These are phyloP conservation scores for Aspergillus phoenicis DNA, from an alignment of 2,329 filamentous ascomycete genomes.

Conservation along the genomic window DNA sequence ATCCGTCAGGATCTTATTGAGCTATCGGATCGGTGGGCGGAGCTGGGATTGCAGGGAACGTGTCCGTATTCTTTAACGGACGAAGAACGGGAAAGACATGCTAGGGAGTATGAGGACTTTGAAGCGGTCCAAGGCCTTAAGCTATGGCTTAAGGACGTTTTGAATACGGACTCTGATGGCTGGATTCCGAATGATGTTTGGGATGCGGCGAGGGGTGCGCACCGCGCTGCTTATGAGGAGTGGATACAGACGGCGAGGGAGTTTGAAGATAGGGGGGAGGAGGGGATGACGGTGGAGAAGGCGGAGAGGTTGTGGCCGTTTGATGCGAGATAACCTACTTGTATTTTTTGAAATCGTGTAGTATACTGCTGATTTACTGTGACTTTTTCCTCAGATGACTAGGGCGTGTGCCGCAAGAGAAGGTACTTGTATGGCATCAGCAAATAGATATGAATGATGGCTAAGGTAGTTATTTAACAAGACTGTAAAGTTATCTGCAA, in stretches of 20 bases:
- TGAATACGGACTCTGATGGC: constrained; percentile 35
- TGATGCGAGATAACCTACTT: constrained; percentile 23
- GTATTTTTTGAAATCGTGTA: too few species aligned
- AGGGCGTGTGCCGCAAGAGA: rapidly evolving
- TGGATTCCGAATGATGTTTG: constrained; percentile 38
- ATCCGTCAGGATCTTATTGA: constrained; percentile 37
- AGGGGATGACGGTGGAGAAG: constrained; percentile 26
- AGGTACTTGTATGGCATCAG: too few species aligned
- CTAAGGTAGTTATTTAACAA: neutral
- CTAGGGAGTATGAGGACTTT: constrained; percentile 34
- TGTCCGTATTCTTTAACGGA: constrained; percentile 31
- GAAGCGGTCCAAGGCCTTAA: constrained; percentile 33
- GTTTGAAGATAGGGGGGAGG: constrained; percentile 23
- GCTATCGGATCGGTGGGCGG: constrained; percentile 28
- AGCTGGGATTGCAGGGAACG: constrained; percentile 27
- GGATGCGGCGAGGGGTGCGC: constrained; percentile 29
- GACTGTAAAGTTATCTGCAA: neutral
- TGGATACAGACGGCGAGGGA: constrained; percentile 34
- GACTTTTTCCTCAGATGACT: too few species aligned
- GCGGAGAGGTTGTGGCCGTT: constrained; percentile 33
- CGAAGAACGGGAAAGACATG: constrained; percentile 29
- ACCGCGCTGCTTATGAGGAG: constrained; percentile 31
- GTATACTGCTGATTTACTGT: too few species aligned
- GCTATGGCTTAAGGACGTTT: constrained; percentile 27
- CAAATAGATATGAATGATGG: neutral